Evolutionary conservation across 345 rosid genomes (phyloP).

Genomic region (Gossypioides kirkii): DNA sequence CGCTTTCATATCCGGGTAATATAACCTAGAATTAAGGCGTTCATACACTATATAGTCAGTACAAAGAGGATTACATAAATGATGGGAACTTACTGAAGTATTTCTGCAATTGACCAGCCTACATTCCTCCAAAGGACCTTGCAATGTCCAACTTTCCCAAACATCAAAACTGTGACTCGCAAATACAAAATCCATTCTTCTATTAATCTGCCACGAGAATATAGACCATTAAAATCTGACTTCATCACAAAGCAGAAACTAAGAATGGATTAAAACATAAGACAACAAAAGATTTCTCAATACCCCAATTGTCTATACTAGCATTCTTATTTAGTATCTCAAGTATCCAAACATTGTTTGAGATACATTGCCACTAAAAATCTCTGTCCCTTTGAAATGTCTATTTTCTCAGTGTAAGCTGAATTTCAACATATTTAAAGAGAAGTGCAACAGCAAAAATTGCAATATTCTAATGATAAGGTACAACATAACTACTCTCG

Average conservation of each 20-base stretch:
- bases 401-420: background rate
- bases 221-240: background rate
- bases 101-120: constrained; percentile 85
- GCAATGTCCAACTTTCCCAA: constrained; percentile 96
- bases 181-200: constrained; percentile 93
- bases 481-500: background rate
- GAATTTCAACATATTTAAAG: background rate
- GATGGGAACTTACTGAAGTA: constrained; percentile 44
- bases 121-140: constrained; percentile 85
- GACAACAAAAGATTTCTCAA: background rate
- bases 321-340: background rate
- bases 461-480: background rate
- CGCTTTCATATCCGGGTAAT: no score
- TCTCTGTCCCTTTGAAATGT: background rate
- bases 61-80: background rate
- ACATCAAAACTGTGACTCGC: constrained; percentile 98
- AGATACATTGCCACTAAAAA: background rate
- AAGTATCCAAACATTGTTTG: background rate
- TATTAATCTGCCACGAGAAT: constrained; percentile 62
- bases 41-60: no score
- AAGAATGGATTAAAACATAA: background rate
- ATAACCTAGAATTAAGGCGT: no score
- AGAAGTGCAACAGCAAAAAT: background rate
- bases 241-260: background rate
- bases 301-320: background rate